phyloP scores from a whole-genome alignment of 2,329 filamentous ascomycete species.

The Didymella pinodella region DNA sequence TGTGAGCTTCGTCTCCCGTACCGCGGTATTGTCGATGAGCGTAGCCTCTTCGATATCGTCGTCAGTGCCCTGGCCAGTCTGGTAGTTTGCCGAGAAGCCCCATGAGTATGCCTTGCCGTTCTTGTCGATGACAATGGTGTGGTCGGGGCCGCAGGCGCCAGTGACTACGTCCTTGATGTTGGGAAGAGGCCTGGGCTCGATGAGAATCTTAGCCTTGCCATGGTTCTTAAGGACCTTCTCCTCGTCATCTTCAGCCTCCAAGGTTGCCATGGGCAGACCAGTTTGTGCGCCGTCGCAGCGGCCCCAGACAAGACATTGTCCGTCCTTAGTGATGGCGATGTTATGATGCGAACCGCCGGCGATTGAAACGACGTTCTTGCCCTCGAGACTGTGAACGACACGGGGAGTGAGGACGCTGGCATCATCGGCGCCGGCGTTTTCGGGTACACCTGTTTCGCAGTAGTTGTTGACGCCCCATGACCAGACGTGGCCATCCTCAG shows the following conservation, averaged over 20 bases:
- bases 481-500: constrained; percentile 73
- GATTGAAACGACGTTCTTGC: constrained; percentile 71
- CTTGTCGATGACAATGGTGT: constrained; percentile 73
- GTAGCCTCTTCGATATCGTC: constrained; percentile 82
- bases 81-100: constrained; percentile 83
- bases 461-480: constrained; percentile 90
- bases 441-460: constrained; percentile 75
- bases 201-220: constrained; percentile 74
- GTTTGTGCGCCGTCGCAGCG: constrained; percentile 66
- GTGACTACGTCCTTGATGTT: constrained; percentile 64
- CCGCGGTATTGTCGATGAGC: constrained; percentile 82
- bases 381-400: constrained; percentile 69
- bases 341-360: constrained; percentile 81
- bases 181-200: constrained; percentile 68
- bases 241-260: constrained; percentile 51
- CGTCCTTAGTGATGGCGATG: constrained; percentile 61
- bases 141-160: constrained; percentile 73
- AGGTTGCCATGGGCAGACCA: constrained; percentile 47
- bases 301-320: constrained; percentile 67
- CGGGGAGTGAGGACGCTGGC: constrained; percentile 73
- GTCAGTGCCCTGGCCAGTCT: constrained; percentile 78
- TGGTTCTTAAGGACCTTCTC: constrained; percentile 60
- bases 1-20: constrained; percentile 75
- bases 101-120: constrained; percentile 77
- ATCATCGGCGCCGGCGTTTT: constrained; percentile 71